Evolutionary conservation across 768 basidiomycete species (phyloP).

Genomic region (Asterophora parasitica): DNA sequence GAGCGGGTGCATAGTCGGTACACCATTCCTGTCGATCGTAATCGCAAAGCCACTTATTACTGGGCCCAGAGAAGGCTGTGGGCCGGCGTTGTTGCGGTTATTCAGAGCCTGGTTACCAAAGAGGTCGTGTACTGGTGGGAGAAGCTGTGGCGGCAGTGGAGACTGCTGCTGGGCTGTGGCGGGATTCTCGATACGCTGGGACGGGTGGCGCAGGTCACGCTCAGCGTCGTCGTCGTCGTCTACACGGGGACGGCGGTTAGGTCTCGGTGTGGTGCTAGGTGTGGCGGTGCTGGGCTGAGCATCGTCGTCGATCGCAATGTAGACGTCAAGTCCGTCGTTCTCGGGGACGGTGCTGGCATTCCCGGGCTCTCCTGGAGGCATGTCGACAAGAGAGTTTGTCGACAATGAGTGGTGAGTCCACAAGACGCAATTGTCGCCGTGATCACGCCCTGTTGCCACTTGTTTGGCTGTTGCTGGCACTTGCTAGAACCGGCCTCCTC

Average conservation of each 20-base stretch:
- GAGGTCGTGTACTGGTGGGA: neutral
- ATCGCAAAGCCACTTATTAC: slow-evolving; percentile 18
- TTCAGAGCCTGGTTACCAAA: neutral
- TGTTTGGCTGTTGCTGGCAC: no score
- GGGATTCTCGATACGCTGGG: slow-evolving; percentile 39
- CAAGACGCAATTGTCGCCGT: no score
- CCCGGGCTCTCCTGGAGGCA: no score
- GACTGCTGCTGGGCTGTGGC: neutral
- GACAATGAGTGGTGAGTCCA: no score
- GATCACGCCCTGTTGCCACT: no score
- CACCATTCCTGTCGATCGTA: slow-evolving; percentile 18
- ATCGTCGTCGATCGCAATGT: slow-evolving; percentile 27
- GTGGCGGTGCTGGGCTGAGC: slow-evolving; percentile 32
- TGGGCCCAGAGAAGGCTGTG: neutral
- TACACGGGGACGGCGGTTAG: slow-evolving; percentile 48
- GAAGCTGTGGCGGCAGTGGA: no score
- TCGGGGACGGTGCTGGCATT: slow-evolving; percentile 21
- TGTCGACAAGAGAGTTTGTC: no score
- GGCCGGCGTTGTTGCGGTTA: neutral
- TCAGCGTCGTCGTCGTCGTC: slow-evolving; percentile 61
- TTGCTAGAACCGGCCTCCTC: no score
- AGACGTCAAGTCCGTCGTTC: slow-evolving; percentile 30
- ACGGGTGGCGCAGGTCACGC: slow-evolving; percentile 60
- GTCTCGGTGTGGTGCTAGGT: slow-evolving; percentile 11
- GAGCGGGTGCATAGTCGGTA: slow-evolving; percentile 11